These are phyloP conservation scores for Monosporozyma solicola DNA, from an alignment of 805 yeast genomes.

Conservation along the genomic window DNA sequence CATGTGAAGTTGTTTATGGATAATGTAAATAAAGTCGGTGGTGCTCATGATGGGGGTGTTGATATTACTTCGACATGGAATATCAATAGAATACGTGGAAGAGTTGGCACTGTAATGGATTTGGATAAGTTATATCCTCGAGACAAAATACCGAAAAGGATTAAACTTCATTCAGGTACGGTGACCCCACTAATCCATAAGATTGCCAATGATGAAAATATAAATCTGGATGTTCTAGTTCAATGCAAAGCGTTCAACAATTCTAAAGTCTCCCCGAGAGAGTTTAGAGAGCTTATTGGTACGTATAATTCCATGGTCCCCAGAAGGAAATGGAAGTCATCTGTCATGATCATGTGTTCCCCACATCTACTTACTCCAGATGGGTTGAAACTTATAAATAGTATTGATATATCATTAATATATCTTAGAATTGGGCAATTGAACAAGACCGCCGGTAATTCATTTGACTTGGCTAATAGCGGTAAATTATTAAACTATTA, in stretches of 20 bases:
- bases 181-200: conserved; percentile 17
- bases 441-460: conserved; percentile 5
- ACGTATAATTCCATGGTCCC: conserved; percentile 20
- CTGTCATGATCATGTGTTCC: conserved; percentile 25
- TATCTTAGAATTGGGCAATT: conserved; percentile 24
- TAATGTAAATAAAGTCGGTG: conserved; percentile 22
- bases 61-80: conserved; percentile 27
- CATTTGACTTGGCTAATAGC: conserved; percentile 19
- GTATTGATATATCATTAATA: conserved; percentile 23
- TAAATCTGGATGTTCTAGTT: conserved; percentile 15
- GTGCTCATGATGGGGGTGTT: conserved; percentile 29
- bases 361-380: conserved; percentile 27
- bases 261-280: conserved; percentile 25
- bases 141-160: conserved; percentile 11
- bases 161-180: conserved; percentile 11
- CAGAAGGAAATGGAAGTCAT: conserved; percentile 11
- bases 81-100: conserved; percentile 6
- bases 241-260: conserved; percentile 28
- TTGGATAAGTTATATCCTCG: conserved; percentile 5
- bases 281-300: conserved; percentile 27
- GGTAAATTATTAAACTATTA: conserved; percentile 25
- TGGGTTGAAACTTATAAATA: conserved; percentile 23
- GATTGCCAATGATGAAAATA: conserved; percentile 3
- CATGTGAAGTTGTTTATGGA: conserved; percentile 19
- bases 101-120: neutral